These are phyloP conservation scores for Chytriomyces sp. DNA, from an alignment of 192 early-diverging fungal species.

Conservation along the genomic window DNA sequence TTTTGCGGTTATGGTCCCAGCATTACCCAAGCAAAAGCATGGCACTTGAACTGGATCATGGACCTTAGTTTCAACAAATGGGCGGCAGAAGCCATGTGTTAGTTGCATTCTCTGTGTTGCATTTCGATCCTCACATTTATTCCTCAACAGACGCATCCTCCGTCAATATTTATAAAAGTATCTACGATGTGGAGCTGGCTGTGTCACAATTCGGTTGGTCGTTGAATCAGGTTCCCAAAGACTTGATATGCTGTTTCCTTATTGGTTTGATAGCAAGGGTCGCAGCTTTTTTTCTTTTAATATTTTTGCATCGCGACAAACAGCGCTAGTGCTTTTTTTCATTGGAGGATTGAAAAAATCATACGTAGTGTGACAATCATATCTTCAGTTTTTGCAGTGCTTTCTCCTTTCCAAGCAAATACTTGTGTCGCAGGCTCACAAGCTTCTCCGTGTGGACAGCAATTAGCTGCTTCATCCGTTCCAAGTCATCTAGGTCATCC, in stretches of 20 bases:
- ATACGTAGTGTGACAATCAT: neutral
- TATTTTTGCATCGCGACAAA: conserved; percentile 46
- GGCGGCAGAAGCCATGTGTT: conserved; percentile 47
- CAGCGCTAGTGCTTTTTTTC: conserved; percentile 40
- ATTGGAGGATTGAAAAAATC: neutral
- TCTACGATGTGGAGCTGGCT: conserved; percentile 32
- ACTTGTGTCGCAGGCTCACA: neutral
- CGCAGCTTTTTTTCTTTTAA: conserved; percentile 37
- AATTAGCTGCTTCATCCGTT: neutral
- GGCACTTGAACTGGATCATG: conserved; percentile 32
- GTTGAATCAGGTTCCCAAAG: conserved; percentile 28
- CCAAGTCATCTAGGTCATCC: neutral
- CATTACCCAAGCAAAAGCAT: conserved; percentile 35
- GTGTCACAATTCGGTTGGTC: conserved; percentile 38
- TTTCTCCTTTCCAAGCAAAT: neutral
- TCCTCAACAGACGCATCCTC: conserved; percentile 17
- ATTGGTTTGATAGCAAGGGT: conserved; percentile 38
- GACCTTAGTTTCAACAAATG: conserved; percentile 50
- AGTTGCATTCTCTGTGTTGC: conserved; percentile 8
- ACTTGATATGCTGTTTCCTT: conserved; percentile 38
- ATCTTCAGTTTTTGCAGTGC: neutral
- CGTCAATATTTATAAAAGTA: conserved; percentile 23
- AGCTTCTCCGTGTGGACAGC: neutral
- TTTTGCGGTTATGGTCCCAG: conserved; percentile 56
- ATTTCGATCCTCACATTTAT: neutral